Percentiles rank a stretch among this genome's conserved stretches.
Evolutionary conservation across 1,284 basidiomycete species (phyloP).

Genomic region (Boletus hoseneyae): DNA sequence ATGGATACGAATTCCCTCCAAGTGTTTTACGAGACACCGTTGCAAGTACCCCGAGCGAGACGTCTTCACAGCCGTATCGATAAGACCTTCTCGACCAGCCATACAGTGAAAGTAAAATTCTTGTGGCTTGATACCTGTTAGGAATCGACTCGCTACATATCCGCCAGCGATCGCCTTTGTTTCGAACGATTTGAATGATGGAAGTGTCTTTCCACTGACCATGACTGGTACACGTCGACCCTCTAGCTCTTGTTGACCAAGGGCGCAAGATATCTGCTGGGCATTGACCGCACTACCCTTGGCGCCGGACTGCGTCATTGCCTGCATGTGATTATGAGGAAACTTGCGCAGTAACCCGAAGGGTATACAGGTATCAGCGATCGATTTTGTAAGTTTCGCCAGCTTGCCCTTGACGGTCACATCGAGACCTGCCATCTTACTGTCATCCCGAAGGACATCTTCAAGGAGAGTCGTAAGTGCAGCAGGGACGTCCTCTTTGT

Average conservation of each 20-base stretch:
- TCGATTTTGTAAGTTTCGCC: constrained; percentile 84
- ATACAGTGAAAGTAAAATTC: constrained; percentile 99
- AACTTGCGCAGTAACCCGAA: constrained; percentile 86
- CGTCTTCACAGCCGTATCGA: constrained; percentile 99
- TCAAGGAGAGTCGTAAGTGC: constrained; percentile 69
- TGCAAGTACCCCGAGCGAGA: constrained; percentile 98
- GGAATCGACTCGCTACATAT: constrained; percentile 99
- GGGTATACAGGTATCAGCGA: constrained; percentile 91
- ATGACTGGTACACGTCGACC: constrained; percentile 98
- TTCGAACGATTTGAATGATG: constrained; percentile 96
- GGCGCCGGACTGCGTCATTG: constrained; percentile 98
- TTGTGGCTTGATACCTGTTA: constrained; percentile 97
- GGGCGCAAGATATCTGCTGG: constrained; percentile 94
- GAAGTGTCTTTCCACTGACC: constrained; percentile 98
- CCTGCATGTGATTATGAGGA: constrained; percentile 99
- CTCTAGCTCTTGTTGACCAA: constrained; percentile 97
- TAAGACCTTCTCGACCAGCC: constrained; percentile 98
- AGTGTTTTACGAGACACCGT: constrained; percentile 97
- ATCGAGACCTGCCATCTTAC: constrained; percentile 95
- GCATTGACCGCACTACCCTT: constrained; percentile 99
- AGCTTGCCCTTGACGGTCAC: constrained; percentile 87
- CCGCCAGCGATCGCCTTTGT: constrained; percentile 97
- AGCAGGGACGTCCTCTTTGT: constrained; percentile 49
- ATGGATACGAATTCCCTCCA: constrained; percentile 94
- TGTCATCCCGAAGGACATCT: constrained; percentile 95